These are phyloP conservation scores for Pugionium dolabratum DNA, from an alignment of 345 rosid species.

Conservation along the genomic window DNA sequence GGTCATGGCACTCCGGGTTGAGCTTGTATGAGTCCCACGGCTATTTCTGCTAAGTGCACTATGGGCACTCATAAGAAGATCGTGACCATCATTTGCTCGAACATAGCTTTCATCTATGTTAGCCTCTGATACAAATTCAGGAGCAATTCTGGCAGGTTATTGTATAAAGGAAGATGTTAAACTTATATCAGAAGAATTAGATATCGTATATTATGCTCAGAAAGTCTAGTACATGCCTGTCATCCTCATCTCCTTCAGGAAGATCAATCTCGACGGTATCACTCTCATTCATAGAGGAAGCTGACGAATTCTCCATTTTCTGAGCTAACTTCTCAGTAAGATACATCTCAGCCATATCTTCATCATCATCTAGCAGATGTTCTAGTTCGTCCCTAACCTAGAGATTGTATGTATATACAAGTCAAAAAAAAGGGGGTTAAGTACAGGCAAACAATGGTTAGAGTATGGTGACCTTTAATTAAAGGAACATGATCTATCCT, in stretches of 20 bases:
- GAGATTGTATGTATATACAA: neutral
- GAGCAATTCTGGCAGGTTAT: conserved; percentile 48
- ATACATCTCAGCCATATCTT: conserved; percentile 99
- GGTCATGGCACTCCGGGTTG: conserved; percentile 63
- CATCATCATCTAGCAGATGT: conserved; percentile 91
- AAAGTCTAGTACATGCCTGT: conserved; percentile 48
- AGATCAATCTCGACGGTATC: conserved; percentile 54
- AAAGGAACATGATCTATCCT: neutral
- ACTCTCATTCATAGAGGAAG: conserved; percentile 58
- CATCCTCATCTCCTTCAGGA: conserved; percentile 52
- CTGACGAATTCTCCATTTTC: conserved; percentile 65
- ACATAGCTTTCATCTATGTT: conserved; percentile 49
- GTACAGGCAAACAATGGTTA: conserved; percentile 2
- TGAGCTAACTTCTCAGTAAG: conserved; percentile 74
- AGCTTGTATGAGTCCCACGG: conserved; percentile 64
- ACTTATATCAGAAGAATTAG: conserved; percentile 6
- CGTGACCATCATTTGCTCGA: conserved; percentile 44
- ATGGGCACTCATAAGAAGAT: conserved; percentile 52
- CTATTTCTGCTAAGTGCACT: conserved; percentile 53
- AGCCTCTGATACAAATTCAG: conserved; percentile 48
- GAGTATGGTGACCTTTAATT: conserved; percentile 8
- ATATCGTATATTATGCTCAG: neutral
- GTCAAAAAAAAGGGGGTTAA: conserved; percentile 7
- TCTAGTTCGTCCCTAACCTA: conserved; percentile 95
- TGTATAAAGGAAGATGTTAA: conserved; percentile 23